A percentile compares a stretch with the other conserved stretches of the same genome.
Conservation (phyloP, 768 basidiomycete species). For the Omphalotus guepiniiformis region DNA sequence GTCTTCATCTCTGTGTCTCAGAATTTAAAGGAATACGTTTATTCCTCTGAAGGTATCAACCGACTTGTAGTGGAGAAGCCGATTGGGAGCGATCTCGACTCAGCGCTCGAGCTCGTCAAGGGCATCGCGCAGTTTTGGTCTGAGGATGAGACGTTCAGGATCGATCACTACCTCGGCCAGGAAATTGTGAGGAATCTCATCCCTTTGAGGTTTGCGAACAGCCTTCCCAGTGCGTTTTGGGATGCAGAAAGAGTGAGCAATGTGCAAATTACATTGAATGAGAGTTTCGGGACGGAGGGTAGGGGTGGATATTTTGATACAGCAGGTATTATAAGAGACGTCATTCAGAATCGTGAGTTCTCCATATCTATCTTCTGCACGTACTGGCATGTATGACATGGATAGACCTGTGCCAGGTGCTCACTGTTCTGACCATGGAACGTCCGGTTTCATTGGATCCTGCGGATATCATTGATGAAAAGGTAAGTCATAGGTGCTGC, state of each 20-base stretch:
- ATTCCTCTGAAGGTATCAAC: slow-evolving; percentile 68
- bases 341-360: slow-evolving; percentile 92
- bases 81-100: slow-evolving; percentile 91
- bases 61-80: slow-evolving; percentile 98
- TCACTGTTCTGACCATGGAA: slow-evolving; percentile 95
- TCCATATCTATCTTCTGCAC: background rate
- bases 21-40: slow-evolving; percentile 78
- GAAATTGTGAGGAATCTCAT: slow-evolving; percentile 99
- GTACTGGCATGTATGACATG: background rate
- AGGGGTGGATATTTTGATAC: slow-evolving; percentile 99
- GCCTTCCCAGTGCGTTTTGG: slow-evolving; percentile 84
- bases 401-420: slow-evolving; percentile 87
- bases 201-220: slow-evolving; percentile 91
- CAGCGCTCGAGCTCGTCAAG: slow-evolving; percentile 70
- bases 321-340: slow-evolving; percentile 97
- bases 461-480: slow-evolving; percentile 97
- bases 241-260: slow-evolving; percentile 95
- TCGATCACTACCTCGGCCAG: slow-evolving; percentile 99
- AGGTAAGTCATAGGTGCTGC: slow-evolving; percentile 62
- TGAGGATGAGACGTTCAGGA: slow-evolving; percentile 97
- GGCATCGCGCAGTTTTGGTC: slow-evolving; percentile 84
- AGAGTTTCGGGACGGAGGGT: slow-evolving; percentile 99
- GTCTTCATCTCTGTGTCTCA: slow-evolving; percentile 89
- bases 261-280: slow-evolving; percentile 99
- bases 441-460: slow-evolving; percentile 94